A percentile compares a stretch with the other conserved stretches of the same genome.
phyloP scores from a whole-genome alignment of 2,329 filamentous ascomycete genomes.

The Verticillium dahliae region DNA sequence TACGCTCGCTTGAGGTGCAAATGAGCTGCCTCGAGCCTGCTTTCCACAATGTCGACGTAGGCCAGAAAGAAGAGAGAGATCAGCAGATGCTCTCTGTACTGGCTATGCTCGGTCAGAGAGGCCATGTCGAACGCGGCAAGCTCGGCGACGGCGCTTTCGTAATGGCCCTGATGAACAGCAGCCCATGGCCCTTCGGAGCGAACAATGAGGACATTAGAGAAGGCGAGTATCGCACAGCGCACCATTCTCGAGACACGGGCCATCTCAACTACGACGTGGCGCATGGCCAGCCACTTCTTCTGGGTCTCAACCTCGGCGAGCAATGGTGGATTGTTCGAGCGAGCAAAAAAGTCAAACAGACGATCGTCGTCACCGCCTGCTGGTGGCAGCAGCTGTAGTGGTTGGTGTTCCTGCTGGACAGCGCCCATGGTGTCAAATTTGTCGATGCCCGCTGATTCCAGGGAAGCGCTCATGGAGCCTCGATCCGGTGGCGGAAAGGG shows the following conservation, averaged over 20 bases:
- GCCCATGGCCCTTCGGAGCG: slow-evolving; percentile 23
- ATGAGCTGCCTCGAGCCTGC: slow-evolving; percentile 35
- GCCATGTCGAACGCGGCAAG: slow-evolving; percentile 14
- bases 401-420: slow-evolving; percentile 14
- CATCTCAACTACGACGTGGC: slow-evolving; percentile 40
- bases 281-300: slow-evolving; percentile 41
- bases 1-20: slow-evolving; percentile 42
- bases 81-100: slow-evolving; percentile 32
- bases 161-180: slow-evolving; percentile 26
- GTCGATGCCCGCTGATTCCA: neutral
- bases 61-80: slow-evolving; percentile 45
- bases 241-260: slow-evolving; percentile 39
- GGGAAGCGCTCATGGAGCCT: neutral
- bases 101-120: slow-evolving; percentile 19
- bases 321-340: slow-evolving; percentile 41
- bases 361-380: neutral
- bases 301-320: slow-evolving; percentile 44
- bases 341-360: slow-evolving; percentile 41
- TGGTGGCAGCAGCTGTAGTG: slow-evolving; percentile 12
- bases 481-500: neutral
- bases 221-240: slow-evolving; percentile 40
- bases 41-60: slow-evolving; percentile 42
- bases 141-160: slow-evolving; percentile 26
- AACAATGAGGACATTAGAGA: slow-evolving; percentile 37
- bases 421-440: slow-evolving; percentile 9